Evolutionary conservation across 1,139 yeast genomes (phyloP), one percentile per base, ranked within the genome.

Genomic region (Suhomyces coccinellae): DNA sequence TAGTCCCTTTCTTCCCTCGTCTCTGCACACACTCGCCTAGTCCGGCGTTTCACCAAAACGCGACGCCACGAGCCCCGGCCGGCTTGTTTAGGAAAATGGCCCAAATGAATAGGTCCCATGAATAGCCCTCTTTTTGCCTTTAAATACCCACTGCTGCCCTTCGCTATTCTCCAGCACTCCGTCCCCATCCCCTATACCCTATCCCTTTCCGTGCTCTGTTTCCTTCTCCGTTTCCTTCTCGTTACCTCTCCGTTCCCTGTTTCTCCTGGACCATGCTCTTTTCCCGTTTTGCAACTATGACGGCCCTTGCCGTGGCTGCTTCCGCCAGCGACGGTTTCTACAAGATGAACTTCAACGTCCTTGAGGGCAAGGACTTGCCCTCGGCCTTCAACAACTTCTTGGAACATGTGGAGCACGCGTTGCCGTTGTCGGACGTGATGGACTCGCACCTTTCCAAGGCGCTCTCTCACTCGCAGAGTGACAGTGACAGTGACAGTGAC

Each of bases 251-350:
- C n/a, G n/a, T n/a, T 31, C 20, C 16, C 26, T 26, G 17, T 17
- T 41, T n/a, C 30, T 26, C 7, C 24, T 16, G 24, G 30, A 31
- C 20, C 45, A 36, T 40, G 43, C 27, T 48, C 28, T 47, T 56
- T 54, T 44, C 41, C 54, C 58, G 55, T 48, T 55, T 55, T 24
- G 36, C 54, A 24, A 29, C 52, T 15, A 36, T 49, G 30, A 37
- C 57, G 13, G 17, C 44, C 47, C 20, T 44, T 51, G 13, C 39
- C 7, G n/a, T 29, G 28, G 40, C 54, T 15, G 54, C 52, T 10
- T 33, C 49, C 6, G 58, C 61, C 33, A 43, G 45, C 14, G 63
- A 59, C 45, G 67, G 65, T 4, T 61, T 57, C 45, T 56, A 54
- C 41, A 51, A 55, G 44, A 43, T 59, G 45, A 58, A 56, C 45